Conservation (phyloP, 306 rosid genomes). For the Vigna hirtella region DNA sequence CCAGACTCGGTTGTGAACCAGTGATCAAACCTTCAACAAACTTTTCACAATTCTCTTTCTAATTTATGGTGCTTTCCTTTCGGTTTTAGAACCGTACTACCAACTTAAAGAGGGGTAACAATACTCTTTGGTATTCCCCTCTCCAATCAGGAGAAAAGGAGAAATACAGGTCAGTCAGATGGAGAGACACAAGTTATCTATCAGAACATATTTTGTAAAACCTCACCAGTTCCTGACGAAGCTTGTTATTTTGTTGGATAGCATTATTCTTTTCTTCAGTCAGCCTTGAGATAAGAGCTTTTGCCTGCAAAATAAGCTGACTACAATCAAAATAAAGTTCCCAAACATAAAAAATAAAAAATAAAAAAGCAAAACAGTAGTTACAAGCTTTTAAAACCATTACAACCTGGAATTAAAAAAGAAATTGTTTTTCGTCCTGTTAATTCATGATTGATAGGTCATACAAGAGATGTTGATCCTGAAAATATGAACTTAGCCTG, state of each 20-base stretch:
- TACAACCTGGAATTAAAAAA: conserved; percentile 12
- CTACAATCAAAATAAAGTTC: conserved; percentile 13
- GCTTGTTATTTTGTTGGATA: conserved; percentile 69
- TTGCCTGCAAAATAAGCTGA: conserved; percentile 60
- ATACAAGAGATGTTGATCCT: conserved; percentile 34
- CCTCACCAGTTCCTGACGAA: conserved; percentile 90
- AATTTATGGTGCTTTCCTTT: conserved; percentile 14
- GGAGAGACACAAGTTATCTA: neutral
- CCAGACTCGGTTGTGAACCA: conserved; percentile 14
- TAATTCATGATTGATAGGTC: conserved; percentile 20
- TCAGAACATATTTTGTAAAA: neutral
- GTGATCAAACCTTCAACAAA: conserved; percentile 16
- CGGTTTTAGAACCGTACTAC: conserved; percentile 18
- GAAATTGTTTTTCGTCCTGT: neutral
- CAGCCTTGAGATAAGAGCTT: conserved; percentile 66
- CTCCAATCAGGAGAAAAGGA: neutral
- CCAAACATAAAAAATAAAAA: neutral
- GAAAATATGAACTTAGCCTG: conserved; percentile 39
- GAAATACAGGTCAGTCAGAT: neutral
- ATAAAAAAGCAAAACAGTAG: neutral
- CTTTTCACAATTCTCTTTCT: neutral
- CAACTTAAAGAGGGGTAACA: conserved; percentile 2
- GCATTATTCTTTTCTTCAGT: conserved; percentile 77
- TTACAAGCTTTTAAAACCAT: neutral
- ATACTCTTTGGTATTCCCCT: conserved; percentile 17